These are phyloP conservation scores for Tarenaya hassleriana DNA, from an alignment of 345 rosid species.

Conservation along the genomic window DNA sequence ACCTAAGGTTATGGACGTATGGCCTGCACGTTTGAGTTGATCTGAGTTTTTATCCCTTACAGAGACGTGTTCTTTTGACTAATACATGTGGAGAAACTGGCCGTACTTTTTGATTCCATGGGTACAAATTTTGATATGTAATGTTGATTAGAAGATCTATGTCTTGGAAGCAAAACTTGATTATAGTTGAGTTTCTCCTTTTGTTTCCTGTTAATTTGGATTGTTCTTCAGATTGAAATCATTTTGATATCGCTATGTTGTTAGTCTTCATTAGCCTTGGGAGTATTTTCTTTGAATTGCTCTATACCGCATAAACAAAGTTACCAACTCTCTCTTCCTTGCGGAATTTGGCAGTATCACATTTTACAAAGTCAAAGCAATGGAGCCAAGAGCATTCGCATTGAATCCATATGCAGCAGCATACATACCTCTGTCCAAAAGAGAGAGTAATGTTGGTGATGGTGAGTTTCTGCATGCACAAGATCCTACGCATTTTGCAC, in stretches of 20 bases:
- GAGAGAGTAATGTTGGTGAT: slow-evolving; percentile 30
- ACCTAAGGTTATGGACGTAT: no score
- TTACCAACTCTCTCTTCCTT: neutral
- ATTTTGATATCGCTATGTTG: neutral
- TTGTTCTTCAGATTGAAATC: slow-evolving; percentile 15
- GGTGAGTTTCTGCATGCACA: slow-evolving; percentile 28
- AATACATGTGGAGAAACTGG: neutral
- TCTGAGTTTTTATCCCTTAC: neutral
- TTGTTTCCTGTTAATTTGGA: neutral
- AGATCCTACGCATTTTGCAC: slow-evolving; percentile 24
- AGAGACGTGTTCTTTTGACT: no score
- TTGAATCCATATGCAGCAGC: slow-evolving; percentile 77
- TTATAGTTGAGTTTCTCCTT: neutral
- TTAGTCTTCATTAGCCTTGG: neutral
- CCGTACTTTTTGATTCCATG: neutral
- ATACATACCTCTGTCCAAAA: slow-evolving; percentile 64
- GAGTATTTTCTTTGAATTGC: slow-evolving; percentile 1
- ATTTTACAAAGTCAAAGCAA: slow-evolving; percentile 20
- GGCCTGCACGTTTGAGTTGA: slow-evolving; percentile 9
- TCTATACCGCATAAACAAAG: neutral
- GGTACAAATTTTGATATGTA: slow-evolving; percentile 1
- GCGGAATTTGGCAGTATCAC: slow-evolving; percentile 16
- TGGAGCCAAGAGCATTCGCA: slow-evolving; percentile 59
- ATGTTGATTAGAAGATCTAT: neutral
- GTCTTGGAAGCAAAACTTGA: neutral